A percentile compares a stretch with the other conserved stretches of the same genome.
Evolutionary conservation across 768 basidiomycete species (phyloP).

Genomic region (Lactarius pseudohatsudake): DNA sequence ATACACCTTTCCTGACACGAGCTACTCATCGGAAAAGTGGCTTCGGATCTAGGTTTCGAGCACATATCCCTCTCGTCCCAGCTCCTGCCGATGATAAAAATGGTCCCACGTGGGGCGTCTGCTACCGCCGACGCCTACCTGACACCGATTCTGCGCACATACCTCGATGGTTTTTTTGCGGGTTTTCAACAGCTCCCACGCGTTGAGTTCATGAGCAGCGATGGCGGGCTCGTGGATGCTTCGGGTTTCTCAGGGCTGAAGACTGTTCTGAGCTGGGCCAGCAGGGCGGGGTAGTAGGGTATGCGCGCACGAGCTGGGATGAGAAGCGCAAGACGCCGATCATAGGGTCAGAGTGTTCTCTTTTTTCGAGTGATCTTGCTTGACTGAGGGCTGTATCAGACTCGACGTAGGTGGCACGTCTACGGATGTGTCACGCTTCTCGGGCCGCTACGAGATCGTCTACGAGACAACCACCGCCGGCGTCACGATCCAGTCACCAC

Average conservation of each 20-base stretch:
- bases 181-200: conserved; percentile 78
- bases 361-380: background rate
- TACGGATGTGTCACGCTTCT: conserved; percentile 92
- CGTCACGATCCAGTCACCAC: conserved; percentile 87
- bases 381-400: conserved; percentile 39
- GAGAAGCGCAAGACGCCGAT: conserved; percentile 65
- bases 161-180: conserved; percentile 87
- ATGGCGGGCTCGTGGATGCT: conserved; percentile 81
- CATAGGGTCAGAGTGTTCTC: conserved; percentile 63
- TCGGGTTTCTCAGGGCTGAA: conserved; percentile 89
- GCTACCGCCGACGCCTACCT: conserved; percentile 95
- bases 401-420: conserved; percentile 95
- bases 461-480: conserved; percentile 97
- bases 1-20: conserved; percentile 91
- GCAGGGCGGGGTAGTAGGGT: conserved; percentile 97
- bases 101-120: conserved; percentile 89
- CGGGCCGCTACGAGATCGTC: conserved; percentile 87
- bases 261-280: conserved; percentile 88
- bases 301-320: conserved; percentile 91
- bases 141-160: conserved; percentile 80
- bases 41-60: conserved; percentile 78
- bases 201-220: conserved; percentile 96
- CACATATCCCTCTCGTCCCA: conserved; percentile 88
- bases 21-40: conserved; percentile 64
- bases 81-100: conserved; percentile 92